A percentile compares a stretch with the other conserved stretches of the same genome.
phyloP scores from a whole-genome alignment of 1,139 yeast species.

The Hyphopichia fennica region DNA sequence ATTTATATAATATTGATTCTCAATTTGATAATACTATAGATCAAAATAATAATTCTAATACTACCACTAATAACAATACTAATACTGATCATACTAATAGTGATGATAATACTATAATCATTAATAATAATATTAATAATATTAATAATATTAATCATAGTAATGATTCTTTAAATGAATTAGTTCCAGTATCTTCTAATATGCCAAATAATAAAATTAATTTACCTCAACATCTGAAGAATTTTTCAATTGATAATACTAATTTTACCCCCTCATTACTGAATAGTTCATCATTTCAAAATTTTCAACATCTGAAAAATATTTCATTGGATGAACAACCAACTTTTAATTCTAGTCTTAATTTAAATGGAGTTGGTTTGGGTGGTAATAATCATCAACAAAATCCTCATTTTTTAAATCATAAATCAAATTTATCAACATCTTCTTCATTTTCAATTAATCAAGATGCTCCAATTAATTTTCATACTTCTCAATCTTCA shows the following conservation, averaged over 20 bases:
- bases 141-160: not conserved
- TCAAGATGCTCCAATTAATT: conserved; percentile 16
- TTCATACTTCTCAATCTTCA: conserved; percentile 17
- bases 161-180: conserved; percentile 13
- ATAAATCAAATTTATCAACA: conserved; percentile 18
- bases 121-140: not conserved
- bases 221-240: conserved; percentile 9
- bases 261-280: not conserved
- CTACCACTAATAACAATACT: not conserved
- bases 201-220: conserved; percentile 9
- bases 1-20: conserved; percentile 6
- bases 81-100: not conserved
- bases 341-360: not conserved
- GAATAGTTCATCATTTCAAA: not conserved
- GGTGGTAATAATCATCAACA: not conserved
- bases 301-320: conserved; percentile 23
- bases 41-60: not conserved
- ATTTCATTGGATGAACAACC: conserved; percentile 26
- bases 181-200: conserved; percentile 25
- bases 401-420: conserved; percentile 8
- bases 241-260: conserved; percentile 10
- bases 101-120: not conserved
- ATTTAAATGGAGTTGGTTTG: not conserved
- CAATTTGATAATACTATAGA: not conserved
- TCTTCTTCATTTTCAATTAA: conserved; percentile 19